Evolutionary conservation across 257 asterid species (phyloP), one percentile per base, ranked within the genome.

Genomic region (Coffea canephora): DNA sequence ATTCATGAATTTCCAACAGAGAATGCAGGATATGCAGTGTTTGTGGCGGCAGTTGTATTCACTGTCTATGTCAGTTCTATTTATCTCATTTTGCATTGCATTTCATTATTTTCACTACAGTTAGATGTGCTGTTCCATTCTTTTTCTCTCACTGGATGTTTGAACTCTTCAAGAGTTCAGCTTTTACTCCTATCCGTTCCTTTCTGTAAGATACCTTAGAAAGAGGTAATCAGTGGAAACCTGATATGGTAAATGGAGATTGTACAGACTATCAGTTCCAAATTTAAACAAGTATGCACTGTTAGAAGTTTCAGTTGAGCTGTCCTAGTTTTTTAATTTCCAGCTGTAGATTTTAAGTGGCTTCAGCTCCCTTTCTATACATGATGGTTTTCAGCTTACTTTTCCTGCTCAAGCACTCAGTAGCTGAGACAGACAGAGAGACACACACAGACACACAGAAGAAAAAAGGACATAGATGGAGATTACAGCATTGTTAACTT

Each of bases 21-120:
- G 77, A 82, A 79, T 81, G 73, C 79, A 52, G 92, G 95, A 79
- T 80, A 84, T 86, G 75, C 82, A 55, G 81, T 89, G 66, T 75
- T 83, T 77, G 82, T 79, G 74, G 65, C 86, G 73, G 83, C 93
- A 57, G 81, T 81, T 83, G 74, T 83, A 77, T 84, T 89, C 82
- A 85, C 94, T 23, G 70, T 82, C 80, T 78, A 80, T 25, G 97
- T 91, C 85, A 89, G 94, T 88, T 86, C 81, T 83, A 74, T 72
- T 57, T 15, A 68, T 74, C 62, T 75, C 61, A 62, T 57, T 34
- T 65, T 59, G 27, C 48, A 39, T 41, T 6, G 15, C 10, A 50
- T 73, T 49, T 64, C 25, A 19, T 11, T 45, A 66, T 48, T 57
- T 69, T 3, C 45, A 57, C 23, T n/a, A 27, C 16, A 25, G 49